A percentile compares a stretch with the other conserved stretches of the same genome.
Evolutionary conservation across 352 stramenopile species (phyloP).

Genomic region (Globisporangium emineosum): DNA sequence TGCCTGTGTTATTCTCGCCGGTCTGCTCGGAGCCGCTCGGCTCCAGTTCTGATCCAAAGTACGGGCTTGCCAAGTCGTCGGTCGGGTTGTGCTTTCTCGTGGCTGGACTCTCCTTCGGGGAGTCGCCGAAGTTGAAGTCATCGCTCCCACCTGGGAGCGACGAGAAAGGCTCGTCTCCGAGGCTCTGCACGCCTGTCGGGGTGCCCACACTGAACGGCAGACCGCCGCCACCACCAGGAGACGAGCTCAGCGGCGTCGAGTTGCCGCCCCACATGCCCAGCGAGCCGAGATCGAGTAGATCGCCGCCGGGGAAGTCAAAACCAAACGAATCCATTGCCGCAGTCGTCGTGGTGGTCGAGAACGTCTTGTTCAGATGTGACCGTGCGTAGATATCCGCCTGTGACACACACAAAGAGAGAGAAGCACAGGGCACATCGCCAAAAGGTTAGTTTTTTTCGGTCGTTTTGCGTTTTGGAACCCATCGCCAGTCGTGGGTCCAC

Average conservation of each 20-base stretch:
- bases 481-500: slow-evolving; percentile 1
- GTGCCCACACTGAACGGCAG: slow-evolving; percentile 85
- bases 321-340: slow-evolving; percentile 77
- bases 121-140: slow-evolving; percentile 81
- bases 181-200: slow-evolving; percentile 77
- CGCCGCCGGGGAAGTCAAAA: slow-evolving; percentile 74
- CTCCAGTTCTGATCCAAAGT: slow-evolving; percentile 71
- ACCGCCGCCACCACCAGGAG: slow-evolving; percentile 43
- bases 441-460: slow-evolving; percentile 5
- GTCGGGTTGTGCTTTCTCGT: slow-evolving; percentile 16
- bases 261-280: slow-evolving; percentile 65
- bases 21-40: slow-evolving; percentile 26
- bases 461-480: slow-evolving; percentile 1
- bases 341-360: slow-evolving; percentile 10
- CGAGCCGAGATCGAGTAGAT: slow-evolving; percentile 75
- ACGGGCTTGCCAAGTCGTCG: slow-evolving; percentile 47
- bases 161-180: slow-evolving; percentile 74
- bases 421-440: background rate
- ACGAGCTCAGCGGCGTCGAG: slow-evolving; percentile 64
- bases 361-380: background rate
- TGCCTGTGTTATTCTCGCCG: slow-evolving; percentile 31
- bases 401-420: background rate
- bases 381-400: slow-evolving; percentile 4
- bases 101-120: slow-evolving; percentile 46
- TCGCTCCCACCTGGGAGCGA: slow-evolving; percentile 42